These are phyloP conservation scores for Piper betle DNA, from an alignment of 164 flowering plant species.

Conservation along the genomic window DNA sequence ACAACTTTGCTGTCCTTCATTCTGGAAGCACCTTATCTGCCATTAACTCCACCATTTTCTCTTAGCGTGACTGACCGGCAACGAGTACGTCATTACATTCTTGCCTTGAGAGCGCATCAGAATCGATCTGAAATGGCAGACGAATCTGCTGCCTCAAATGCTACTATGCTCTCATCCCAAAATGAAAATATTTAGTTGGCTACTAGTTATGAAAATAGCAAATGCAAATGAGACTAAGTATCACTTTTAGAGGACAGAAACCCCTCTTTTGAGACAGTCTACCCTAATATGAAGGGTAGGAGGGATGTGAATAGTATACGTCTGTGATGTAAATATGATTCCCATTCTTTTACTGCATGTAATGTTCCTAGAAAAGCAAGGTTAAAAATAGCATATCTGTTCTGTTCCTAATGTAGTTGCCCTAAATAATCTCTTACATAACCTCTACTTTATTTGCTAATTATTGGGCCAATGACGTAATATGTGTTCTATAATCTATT, in stretches of 20 bases:
- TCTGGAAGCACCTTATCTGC: constrained; percentile 26
- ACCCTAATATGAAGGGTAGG: not conserved
- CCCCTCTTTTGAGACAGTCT: not conserved
- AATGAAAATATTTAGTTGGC: not conserved
- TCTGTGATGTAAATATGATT: not conserved
- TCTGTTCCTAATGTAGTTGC: too few relatives aligned
- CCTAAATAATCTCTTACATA: too few relatives aligned
- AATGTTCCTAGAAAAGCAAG: too few relatives aligned
- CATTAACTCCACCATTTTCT: constrained; percentile 37
- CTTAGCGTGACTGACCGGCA: constrained; percentile 18
- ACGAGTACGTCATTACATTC: constrained; percentile 27
- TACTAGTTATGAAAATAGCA: not conserved
- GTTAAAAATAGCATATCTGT: too few relatives aligned
- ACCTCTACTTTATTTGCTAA: too few relatives aligned
- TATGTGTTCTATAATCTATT: too few relatives aligned
- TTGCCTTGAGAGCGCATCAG: constrained; percentile 18
- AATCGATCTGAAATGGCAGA: constrained; percentile 9
- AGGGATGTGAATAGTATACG: too few relatives aligned
- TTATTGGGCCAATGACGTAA: too few relatives aligned
- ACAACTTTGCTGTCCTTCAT: constrained; percentile 33
- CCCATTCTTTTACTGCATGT: not conserved
- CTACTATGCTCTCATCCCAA: not conserved
- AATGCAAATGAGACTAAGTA: not conserved
- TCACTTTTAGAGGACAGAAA: too few relatives aligned
- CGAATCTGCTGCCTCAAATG: not conserved